A percentile compares a stretch with the other conserved stretches of the same genome.
These are phyloP conservation scores for Penicillium olsonii DNA, from an alignment of 2,329 filamentous ascomycete species.

Conservation along the genomic window DNA sequence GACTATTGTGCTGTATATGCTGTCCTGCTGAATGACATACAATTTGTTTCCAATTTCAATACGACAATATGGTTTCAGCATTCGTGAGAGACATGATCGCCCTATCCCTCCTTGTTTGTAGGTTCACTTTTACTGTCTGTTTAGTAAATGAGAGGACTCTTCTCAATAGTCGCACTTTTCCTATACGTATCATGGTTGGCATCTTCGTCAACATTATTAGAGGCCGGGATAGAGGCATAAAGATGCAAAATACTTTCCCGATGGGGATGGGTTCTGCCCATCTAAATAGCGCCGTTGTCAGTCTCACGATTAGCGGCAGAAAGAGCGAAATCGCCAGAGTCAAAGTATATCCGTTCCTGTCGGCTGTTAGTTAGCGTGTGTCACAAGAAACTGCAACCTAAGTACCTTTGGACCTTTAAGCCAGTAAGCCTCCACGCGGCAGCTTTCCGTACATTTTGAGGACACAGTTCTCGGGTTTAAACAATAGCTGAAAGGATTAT, in stretches of 20 bases:
- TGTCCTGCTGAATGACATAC: too few relatives aligned
- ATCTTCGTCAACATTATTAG: slow-evolving; percentile 26
- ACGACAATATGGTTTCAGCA: too few relatives aligned
- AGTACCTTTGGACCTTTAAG: slow-evolving; percentile 18
- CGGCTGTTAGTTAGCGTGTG: slow-evolving; percentile 2
- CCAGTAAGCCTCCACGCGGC: slow-evolving; percentile 14
- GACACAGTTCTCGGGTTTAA: slow-evolving; percentile 15
- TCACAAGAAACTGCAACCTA: slow-evolving; percentile 4
- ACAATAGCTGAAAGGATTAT: slow-evolving; percentile 13
- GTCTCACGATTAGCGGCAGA: slow-evolving; percentile 23
- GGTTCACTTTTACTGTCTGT: too few relatives aligned
- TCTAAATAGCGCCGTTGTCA: slow-evolving; percentile 24
- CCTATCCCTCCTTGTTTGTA: too few relatives aligned
- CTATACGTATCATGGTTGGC: slow-evolving; percentile 22
- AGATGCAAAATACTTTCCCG: slow-evolving; percentile 30
- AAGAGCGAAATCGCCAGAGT: slow-evolving; percentile 33
- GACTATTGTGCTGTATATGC: too few relatives aligned
- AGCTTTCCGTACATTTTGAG: slow-evolving; percentile 20
- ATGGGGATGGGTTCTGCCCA: slow-evolving; percentile 27
- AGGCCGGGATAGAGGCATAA: slow-evolving; percentile 25
- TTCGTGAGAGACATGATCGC: too few relatives aligned
- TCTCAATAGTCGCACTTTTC: slow-evolving; percentile 13
- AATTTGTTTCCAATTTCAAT: too few relatives aligned
- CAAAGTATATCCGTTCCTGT: slow-evolving; percentile 31
- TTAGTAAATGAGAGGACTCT: slow-evolving; percentile 21